These are phyloP conservation scores for Aspergillus ostianus DNA, from an alignment of 495 filamentous ascomycete species.

Conservation along the genomic window DNA sequence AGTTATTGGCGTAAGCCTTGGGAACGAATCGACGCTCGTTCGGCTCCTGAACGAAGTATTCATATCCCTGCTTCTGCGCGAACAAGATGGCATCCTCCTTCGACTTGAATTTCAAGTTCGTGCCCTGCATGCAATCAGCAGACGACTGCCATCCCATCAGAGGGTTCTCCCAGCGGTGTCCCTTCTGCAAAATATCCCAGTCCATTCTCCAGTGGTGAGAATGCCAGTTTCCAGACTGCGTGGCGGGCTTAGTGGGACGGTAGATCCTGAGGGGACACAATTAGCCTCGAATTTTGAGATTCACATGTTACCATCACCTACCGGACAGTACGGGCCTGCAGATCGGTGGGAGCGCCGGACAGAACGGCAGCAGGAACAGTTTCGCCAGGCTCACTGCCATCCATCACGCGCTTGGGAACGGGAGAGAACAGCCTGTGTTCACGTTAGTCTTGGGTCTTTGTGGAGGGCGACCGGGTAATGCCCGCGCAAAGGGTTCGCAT, in stretches of 20 bases:
- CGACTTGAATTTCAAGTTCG: constrained; percentile 80
- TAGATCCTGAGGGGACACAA: constrained; percentile 67
- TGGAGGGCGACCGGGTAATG: not conserved
- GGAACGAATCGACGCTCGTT: constrained; percentile 81
- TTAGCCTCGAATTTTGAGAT: constrained; percentile 18
- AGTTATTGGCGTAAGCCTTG: constrained; percentile 97
- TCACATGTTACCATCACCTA: constrained; percentile 36
- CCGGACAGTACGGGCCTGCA: constrained; percentile 92
- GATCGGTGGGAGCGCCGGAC: constrained; percentile 88
- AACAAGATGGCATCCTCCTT: constrained; percentile 96
- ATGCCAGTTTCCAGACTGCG: constrained; percentile 86
- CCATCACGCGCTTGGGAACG: constrained; percentile 81
- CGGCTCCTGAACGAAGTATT: constrained; percentile 98
- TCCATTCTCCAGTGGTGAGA: constrained; percentile 93
- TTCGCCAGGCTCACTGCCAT: constrained; percentile 80
- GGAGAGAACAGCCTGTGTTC: constrained; percentile 75
- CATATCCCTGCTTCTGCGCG: constrained; percentile 97
- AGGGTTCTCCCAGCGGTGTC: constrained; percentile 96
- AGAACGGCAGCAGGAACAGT: constrained; percentile 77
- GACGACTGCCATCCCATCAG: constrained; percentile 99
- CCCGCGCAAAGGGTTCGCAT: constrained; percentile 26
- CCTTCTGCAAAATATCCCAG: constrained; percentile 87
- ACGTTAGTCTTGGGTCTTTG: constrained; percentile 23
- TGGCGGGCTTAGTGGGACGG: constrained; percentile 83
- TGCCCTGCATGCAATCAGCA: constrained; percentile 89